A percentile compares a stretch with the other conserved stretches of the same genome.
These are phyloP conservation scores for Podochytrium sp. DNA, from an alignment of 192 early-diverging fungal genomes.

Conservation along the genomic window DNA sequence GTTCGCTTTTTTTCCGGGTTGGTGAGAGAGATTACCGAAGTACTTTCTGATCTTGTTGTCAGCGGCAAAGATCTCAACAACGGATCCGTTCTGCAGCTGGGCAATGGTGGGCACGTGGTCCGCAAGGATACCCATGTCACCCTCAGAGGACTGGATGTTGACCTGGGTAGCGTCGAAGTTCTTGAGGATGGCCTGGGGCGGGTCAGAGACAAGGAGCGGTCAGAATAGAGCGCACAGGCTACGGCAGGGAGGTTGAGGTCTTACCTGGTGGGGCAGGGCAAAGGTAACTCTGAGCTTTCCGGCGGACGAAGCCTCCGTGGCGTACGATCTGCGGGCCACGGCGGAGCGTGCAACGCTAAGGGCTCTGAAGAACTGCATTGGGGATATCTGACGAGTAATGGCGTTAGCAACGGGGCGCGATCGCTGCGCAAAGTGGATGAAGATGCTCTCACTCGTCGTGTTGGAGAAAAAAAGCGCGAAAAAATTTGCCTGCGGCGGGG, in stretches of 20 bases:
- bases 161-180: constrained; percentile 82
- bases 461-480: too few relatives aligned
- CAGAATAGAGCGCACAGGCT: background rate
- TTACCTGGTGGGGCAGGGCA: constrained; percentile 86
- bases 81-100: constrained; percentile 84
- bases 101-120: constrained; percentile 97
- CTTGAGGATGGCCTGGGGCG: constrained; percentile 72
- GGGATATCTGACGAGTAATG: background rate
- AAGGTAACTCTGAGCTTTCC: constrained; percentile 87
- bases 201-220: constrained; percentile 1
- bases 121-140: constrained; percentile 97
- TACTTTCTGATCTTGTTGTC: constrained; percentile 80
- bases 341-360: constrained; percentile 1
- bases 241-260: background rate
- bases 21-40: constrained; percentile 71
- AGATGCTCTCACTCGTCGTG: too few relatives aligned
- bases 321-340: constrained; percentile 52
- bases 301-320: constrained; percentile 69
- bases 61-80: constrained; percentile 81
- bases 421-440: too few relatives aligned
- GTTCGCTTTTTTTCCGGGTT: too few relatives aligned
- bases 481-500: too few relatives aligned
- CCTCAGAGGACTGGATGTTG: constrained; percentile 88
- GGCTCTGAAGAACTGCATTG: constrained; percentile 13
- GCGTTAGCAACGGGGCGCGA: background rate